Evolutionary conservation across 2,329 filamentous ascomycete genomes (phyloP).

Genomic region (Chaetomium strumarium): DNA sequence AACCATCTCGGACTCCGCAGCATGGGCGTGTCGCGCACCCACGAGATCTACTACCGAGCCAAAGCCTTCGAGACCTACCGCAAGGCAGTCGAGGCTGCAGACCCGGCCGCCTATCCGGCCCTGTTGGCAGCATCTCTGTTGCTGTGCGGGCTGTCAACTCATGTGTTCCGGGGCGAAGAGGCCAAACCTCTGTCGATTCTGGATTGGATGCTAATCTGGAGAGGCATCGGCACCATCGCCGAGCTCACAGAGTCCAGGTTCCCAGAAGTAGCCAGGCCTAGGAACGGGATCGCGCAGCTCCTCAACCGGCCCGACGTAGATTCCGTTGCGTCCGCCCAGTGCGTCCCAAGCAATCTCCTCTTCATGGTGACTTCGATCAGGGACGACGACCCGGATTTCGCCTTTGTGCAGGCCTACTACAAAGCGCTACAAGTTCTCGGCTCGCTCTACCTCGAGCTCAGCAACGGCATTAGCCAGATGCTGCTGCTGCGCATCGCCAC

Average conservation of each 20-base stretch:
- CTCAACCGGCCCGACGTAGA: conserved; percentile 47
- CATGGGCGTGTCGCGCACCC: conserved; percentile 32
- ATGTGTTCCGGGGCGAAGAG: conserved; percentile 45
- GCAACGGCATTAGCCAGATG: conserved; percentile 37
- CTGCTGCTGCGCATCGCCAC: conserved; percentile 47
- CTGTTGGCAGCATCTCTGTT: conserved; percentile 47
- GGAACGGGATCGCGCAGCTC: conserved; percentile 41
- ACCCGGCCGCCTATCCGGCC: conserved; percentile 43
- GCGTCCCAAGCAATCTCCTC: conserved; percentile 44
- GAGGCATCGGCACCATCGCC: conserved; percentile 46
- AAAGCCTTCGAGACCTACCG: conserved; percentile 47
- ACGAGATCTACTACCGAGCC: conserved; percentile 41
- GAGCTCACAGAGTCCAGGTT: conserved; percentile 34
- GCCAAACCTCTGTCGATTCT: conserved; percentile 43
- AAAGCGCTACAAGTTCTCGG: conserved; percentile 44
- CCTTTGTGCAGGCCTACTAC: conserved; percentile 38
- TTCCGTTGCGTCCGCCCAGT: conserved; percentile 34
- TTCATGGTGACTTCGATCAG: conserved; percentile 44
- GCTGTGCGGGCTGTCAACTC: conserved; percentile 44
- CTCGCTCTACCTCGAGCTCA: conserved; percentile 45
- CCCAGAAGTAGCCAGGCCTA: conserved; percentile 32
- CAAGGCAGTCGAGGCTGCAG: conserved; percentile 42
- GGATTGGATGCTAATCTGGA: conserved; percentile 53
- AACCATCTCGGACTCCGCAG: conserved; percentile 29
- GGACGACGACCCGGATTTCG: conserved; percentile 34